phyloP scores from a whole-genome alignment of 2,329 filamentous ascomycete genomes.

The Sporothrix curviconia region DNA sequence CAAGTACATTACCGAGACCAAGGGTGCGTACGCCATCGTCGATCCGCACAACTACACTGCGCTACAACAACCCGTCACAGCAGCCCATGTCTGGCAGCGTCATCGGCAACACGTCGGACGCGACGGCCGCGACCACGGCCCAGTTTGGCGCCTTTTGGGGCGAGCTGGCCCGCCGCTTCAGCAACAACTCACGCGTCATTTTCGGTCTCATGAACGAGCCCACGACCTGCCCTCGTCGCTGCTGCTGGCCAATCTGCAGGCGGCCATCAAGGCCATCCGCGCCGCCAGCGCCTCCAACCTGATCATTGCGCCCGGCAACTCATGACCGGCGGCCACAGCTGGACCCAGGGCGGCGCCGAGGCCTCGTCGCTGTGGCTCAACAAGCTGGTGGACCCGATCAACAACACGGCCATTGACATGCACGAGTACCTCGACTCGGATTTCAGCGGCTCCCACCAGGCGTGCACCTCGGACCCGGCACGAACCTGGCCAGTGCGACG shows the following conservation, averaged over 20 bases:
- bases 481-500: constrained; percentile 36
- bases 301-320: constrained; percentile 43
- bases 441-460: constrained; percentile 37
- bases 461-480: constrained; percentile 35
- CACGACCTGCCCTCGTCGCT: constrained; percentile 43
- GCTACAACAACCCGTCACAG: constrained; percentile 44
- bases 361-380: constrained; percentile 32
- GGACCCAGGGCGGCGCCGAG: constrained; percentile 36
- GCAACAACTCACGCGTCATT: constrained; percentile 40
- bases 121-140: constrained; percentile 38
- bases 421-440: constrained; percentile 47
- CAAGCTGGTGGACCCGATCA: constrained; percentile 38
- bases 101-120: constrained; percentile 41
- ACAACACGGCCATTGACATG: constrained; percentile 45
- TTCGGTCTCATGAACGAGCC: constrained; percentile 47
- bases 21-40: constrained; percentile 40
- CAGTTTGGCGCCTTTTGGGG: constrained; percentile 45
- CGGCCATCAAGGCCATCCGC: constrained; percentile 40
- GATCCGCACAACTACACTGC: constrained; percentile 49
- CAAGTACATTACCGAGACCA: constrained; percentile 44
- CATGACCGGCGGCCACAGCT: constrained; percentile 43
- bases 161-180: constrained; percentile 40
- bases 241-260: constrained; percentile 41
- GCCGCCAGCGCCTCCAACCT: constrained; percentile 37
- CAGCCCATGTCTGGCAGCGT: constrained; percentile 43